Base-by-base conservation (phyloP, 2,329 filamentous ascomycete genomes). In the Pochonia chlamydosporia region DNA sequence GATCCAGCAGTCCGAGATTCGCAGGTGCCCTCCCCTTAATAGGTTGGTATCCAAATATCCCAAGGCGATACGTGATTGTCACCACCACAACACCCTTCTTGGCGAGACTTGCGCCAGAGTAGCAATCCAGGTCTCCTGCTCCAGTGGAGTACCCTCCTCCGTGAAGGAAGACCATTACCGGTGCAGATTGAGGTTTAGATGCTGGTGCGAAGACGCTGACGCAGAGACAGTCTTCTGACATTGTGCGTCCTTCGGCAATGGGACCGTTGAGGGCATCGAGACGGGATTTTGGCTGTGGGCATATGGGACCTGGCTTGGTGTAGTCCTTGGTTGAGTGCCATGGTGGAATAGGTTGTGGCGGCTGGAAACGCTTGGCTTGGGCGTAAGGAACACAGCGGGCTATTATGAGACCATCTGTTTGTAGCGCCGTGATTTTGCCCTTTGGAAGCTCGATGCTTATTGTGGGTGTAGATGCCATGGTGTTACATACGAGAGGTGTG, bases 1-100 rank as follows among this genome's bases (percentile, higher is more conserved):
- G 81, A 52, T 85, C 82, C 0, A 77, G 64, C 3, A 84, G 65
- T 3, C 81, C 81, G 3, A 83, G 60, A 50, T 85, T 85, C 1
- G 75, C 59, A 0, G 46, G 46, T 11, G 49, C 43, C 5, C 30
- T 8, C 4, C 36, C 44, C 6, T 44, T 16, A 9, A 54, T 70
- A 60, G 13, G 46, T 31, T 52, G 54, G 18, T 50, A 55, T 3
- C 71, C 67, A 26, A 70, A 72, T 43, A 73, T 64, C 1, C 52
- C 54, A 2, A 56, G 44, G 6, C 54, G 47, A 21, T 56, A 51
- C 3, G 70, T 73, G 18, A 74, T 65, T 36, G 66, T 67, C 1
- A 59, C 53, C 1, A 62, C 49, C 46, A 61, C 41, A 57, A 57
- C 51, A 3, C 48, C 50, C 16, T 48, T 53, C 11, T 49, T 43